Evolutionary conservation across 2,329 filamentous ascomycete species (phyloP).

Genomic region (Diplodia seriata): DNA sequence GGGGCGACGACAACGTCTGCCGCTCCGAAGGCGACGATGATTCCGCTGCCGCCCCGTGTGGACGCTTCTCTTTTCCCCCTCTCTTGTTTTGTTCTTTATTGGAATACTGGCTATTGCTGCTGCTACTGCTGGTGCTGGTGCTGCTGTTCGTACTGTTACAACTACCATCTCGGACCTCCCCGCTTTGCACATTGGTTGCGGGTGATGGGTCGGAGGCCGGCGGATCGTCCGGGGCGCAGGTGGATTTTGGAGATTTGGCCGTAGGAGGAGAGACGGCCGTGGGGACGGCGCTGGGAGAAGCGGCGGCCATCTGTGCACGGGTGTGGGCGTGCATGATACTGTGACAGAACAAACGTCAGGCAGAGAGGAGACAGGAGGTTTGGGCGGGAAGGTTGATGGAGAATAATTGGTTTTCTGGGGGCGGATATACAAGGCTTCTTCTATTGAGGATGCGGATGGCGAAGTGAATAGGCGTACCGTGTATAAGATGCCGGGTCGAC

Average conservation of each 20-base stretch:
- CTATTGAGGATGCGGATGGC: not conserved
- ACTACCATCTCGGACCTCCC: not conserved
- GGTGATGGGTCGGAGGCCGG: not conserved
- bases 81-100: not conserved
- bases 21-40: not conserved
- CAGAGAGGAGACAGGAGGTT: not conserved
- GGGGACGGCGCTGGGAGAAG: conserved; percentile 9
- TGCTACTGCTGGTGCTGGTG: not conserved
- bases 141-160: not conserved
- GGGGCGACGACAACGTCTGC: not conserved
- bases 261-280: not conserved
- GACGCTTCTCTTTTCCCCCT: not conserved
- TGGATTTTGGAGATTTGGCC: not conserved
- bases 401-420: not conserved
- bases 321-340: conserved; percentile 32
- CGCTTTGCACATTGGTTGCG: not conserved
- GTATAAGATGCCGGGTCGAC: conserved; percentile 12
- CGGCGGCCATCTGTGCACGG: conserved; percentile 24
- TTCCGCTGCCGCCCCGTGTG: not conserved
- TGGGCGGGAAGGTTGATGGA: too few species aligned
- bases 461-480: not conserved
- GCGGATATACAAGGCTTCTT: not conserved
- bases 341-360: not conserved
- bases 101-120: not conserved
- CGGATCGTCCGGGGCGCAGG: not conserved